These are phyloP conservation scores for Geopyxis carbonaria DNA, from an alignment of 495 filamentous ascomycete genomes.

Conservation along the genomic window DNA sequence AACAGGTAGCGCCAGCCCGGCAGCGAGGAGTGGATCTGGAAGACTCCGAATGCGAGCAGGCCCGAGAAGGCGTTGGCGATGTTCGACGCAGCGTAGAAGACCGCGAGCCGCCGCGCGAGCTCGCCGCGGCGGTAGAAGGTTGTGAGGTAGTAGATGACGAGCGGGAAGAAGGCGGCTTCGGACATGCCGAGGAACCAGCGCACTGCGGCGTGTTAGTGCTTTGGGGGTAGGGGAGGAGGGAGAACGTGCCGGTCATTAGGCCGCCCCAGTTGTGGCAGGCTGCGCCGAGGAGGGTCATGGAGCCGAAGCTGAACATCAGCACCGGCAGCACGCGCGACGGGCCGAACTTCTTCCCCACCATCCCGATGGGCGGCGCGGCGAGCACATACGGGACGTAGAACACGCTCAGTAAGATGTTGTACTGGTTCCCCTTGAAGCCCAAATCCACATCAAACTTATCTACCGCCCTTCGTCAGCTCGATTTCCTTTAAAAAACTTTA, in stretches of 20 bases:
- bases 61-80: conserved; percentile 61
- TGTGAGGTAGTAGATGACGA: conserved; percentile 39
- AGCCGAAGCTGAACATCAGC: conserved; percentile 51
- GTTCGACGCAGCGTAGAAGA: conserved; percentile 63
- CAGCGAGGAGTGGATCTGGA: conserved; percentile 44
- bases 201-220: conserved; percentile 27
- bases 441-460: too few species aligned
- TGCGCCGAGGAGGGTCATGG: conserved; percentile 39
- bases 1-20: conserved; percentile 59
- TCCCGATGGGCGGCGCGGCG: too few species aligned
- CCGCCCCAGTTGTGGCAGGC: conserved; percentile 45
- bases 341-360: too few species aligned
- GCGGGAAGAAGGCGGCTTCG: conserved; percentile 58
- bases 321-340: conserved; percentile 52
- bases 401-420: too few species aligned
- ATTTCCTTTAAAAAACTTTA: too few species aligned
- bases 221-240: background rate
- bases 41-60: conserved; percentile 56
- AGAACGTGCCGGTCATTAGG: conserved; percentile 34
- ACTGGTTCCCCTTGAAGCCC: too few species aligned
- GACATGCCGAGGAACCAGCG: conserved; percentile 54
- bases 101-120: conserved; percentile 52
- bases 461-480: too few species aligned
- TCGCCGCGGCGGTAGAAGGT: conserved; percentile 61
- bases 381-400: too few species aligned